Evolutionary conservation across 768 basidiomycete genomes (phyloP).

Genomic region (Pleurotus cornucopiae): DNA sequence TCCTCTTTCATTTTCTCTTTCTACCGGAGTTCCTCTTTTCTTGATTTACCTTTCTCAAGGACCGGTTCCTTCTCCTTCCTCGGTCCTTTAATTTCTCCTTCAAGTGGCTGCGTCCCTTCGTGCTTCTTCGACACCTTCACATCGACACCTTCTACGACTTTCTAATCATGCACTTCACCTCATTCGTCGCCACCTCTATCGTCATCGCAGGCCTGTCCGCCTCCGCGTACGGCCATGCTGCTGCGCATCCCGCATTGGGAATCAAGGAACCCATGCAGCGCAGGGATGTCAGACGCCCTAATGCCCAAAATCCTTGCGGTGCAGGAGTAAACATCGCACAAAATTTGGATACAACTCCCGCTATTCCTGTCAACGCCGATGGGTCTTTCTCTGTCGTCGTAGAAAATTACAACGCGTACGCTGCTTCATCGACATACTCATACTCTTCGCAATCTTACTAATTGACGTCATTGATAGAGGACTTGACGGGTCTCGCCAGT

Average conservation of each 20-base stretch:
- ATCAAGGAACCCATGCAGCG: constrained; percentile 25
- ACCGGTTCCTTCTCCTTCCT: constrained; percentile 6
- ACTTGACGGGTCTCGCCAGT: constrained; percentile 42
- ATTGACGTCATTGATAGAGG: constrained; percentile 22
- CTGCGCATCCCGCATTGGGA: constrained; percentile 38
- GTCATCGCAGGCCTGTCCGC: constrained; percentile 29
- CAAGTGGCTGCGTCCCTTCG: neutral
- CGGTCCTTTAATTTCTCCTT: neutral
- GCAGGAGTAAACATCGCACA: constrained; percentile 31
- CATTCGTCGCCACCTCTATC: constrained; percentile 22
- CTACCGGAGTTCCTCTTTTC: neutral
- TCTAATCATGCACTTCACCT: constrained; percentile 20
- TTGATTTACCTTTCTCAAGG: neutral
- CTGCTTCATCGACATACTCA: neutral
- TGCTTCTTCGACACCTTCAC: constrained; percentile 3
- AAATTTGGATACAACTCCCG: constrained; percentile 33
- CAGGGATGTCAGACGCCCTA: constrained; percentile 30
- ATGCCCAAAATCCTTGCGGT: constrained; percentile 34
- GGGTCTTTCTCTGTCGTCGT: constrained; percentile 36
- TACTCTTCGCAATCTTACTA: too few relatives aligned
- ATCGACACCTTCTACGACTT: neutral
- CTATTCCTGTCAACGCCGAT: constrained; percentile 30
- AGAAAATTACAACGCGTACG: constrained; percentile 45
- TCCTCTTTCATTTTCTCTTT: neutral
- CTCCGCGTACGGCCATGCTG: constrained; percentile 34